Base-by-base conservation (phyloP, 139 green algal species). In the Asterochloris erici region DNA sequence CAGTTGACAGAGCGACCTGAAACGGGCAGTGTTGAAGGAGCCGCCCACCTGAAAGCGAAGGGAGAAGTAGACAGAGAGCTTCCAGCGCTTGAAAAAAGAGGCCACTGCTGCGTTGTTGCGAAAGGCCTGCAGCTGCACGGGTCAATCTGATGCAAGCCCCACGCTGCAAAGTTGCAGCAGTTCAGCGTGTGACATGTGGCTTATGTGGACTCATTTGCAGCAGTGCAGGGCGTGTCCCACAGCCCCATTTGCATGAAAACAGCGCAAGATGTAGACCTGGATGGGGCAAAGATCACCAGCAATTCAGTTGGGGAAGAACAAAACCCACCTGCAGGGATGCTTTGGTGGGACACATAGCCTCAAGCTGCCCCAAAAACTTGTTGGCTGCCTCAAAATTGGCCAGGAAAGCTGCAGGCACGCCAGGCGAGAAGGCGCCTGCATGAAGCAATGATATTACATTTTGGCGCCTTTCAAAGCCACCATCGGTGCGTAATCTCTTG, bases 21-120 rank as follows among this genome's bases (percentile, higher is more conserved):
- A 54, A 54, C 6, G 38, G 38, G 38, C 38, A 6, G 6, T 54
- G 38, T 54, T 2, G 6, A 6, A 78, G 29, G 54, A 80, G 17
- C 14, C 6, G n/a, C 19, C n/a, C 14, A 91, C 94, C 88, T 98
- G 94, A 70, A 94, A 96, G 38, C 91, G 75, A 70, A 98, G 84
- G 14, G 92, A 95, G 88, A 96, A 98, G 90, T 99, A 99, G 19
- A 97, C 96, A 0, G 85, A 79, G 14, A 97, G 86, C 86, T 98
- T 98, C 96, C 96, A 99, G 19, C 90, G 84, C 79, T 90, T 90
- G 38, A 91, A 54, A 81, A 95, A 98, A 26, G 85, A 86, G 1
- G 84, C 61, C 74, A 92, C 90, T 13, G 91, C 86, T 47, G 84
- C 19, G 16, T 84, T 91, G 12, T 54, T 78, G 0, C 95, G 84